Conservation (phyloP, 306 rosid genomes). For the Parietaria judaica region DNA sequence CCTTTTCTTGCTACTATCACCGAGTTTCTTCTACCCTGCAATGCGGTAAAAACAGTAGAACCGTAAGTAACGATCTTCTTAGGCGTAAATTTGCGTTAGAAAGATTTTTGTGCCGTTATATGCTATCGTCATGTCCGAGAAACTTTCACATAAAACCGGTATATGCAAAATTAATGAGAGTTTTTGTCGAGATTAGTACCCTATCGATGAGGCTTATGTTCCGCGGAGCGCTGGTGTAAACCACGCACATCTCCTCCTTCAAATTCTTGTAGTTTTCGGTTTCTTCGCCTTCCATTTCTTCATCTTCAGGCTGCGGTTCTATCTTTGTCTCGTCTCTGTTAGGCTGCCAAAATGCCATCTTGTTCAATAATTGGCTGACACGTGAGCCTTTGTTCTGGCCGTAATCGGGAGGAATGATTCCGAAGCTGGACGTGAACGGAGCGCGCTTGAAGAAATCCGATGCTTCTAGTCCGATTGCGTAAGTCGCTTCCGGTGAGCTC, state of each 20-base stretch:
- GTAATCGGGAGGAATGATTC: slow-evolving; percentile 45
- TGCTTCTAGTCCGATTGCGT: slow-evolving; percentile 65
- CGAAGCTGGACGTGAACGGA: slow-evolving; percentile 42
- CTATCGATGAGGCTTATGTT: slow-evolving; percentile 65
- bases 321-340: slow-evolving; percentile 21
- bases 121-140: too few relatives aligned
- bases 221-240: slow-evolving; percentile 69
- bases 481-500: slow-evolving; percentile 85
- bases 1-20: slow-evolving; percentile 61
- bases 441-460: slow-evolving; percentile 42
- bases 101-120: too few relatives aligned
- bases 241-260: slow-evolving; percentile 38
- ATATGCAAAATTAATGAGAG: not conserved
- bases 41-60: slow-evolving; percentile 3
- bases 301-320: slow-evolving; percentile 20
- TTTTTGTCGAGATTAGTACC: slow-evolving; percentile 28
- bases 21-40: slow-evolving; percentile 90
- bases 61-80: not conserved
- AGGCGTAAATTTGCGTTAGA: too few relatives aligned
- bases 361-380: slow-evolving; percentile 30
- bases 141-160: too few relatives aligned
- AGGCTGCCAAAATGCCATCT: slow-evolving; percentile 29
- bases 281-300: slow-evolving; percentile 51
- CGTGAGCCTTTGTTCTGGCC: slow-evolving; percentile 22
- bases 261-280: slow-evolving; percentile 52